Evolutionary conservation across 768 basidiomycete genomes (phyloP), one percentile per base, ranked within the genome.

Genomic region (Amanita subjunquillea): DNA sequence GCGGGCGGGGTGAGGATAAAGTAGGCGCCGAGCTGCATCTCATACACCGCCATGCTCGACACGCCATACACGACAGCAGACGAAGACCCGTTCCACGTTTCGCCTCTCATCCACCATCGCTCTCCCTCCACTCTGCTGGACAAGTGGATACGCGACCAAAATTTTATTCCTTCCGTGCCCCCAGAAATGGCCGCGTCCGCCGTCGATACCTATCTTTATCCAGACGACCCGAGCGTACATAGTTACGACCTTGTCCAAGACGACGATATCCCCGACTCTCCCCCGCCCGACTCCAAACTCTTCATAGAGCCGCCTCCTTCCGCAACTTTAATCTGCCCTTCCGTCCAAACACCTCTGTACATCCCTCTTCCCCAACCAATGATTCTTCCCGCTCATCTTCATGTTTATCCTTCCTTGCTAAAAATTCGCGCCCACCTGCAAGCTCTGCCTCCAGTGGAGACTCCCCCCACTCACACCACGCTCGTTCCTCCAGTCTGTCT

Each of bases 101-200:
- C 62, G 34, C 70, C 72, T 27, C 58, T 67, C 38, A 55, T 65
- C 40, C 61, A 57, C 30, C 67, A 68, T 22, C 67, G 69, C 41
- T 70, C 67, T 38, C 72, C 71, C 40, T 76, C 76, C n/a, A 77
- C 75, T 59, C 64, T 77, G 64, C 69, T 79, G 51, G 67, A 76
- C 63, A 73, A 74, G 58, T 80, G 77, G 77, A 77, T 79, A 45
- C 63, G 70, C 49, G 75, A 78, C 48, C 77, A 78, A 60, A 75
- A 74, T 55, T 60, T 29, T 41, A 55, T 45, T 48, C 62, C 43
- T 37, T 48, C 37, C 48, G 55, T 51, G 48, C 40, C 55, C 38
- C 58, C 61, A 20, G 57, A 65, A 17, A 62, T 69, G 20, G 63
- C 61, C 13, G 69, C 55, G 62, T 75, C 47, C 70, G 72, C 15